phyloP scores from a whole-genome alignment of 2,329 filamentous ascomycete species.

The Colletotrichum sp. region DNA sequence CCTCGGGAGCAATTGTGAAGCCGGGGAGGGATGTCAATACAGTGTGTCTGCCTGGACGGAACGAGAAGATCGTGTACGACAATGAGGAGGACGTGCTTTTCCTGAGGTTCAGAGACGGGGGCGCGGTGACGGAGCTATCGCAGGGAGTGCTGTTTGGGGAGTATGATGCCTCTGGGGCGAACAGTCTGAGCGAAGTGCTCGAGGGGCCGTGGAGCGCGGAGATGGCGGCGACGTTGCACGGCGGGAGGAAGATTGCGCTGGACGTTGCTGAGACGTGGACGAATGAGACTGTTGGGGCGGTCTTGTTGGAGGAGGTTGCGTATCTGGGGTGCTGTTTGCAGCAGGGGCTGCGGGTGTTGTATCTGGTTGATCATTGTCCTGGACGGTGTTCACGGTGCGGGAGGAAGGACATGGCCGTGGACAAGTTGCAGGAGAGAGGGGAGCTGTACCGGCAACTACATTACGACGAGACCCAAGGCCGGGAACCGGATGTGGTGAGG shows the following conservation, averaged over 20 bases:
- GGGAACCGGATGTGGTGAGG: conserved; percentile 31
- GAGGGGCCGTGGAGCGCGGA: conserved; percentile 34
- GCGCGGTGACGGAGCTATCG: not conserved
- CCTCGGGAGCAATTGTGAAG: not conserved
- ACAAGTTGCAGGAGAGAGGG: conserved; percentile 22
- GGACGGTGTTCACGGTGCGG: conserved; percentile 29
- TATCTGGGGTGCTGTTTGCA: conserved; percentile 34
- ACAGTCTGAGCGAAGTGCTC: conserved; percentile 22
- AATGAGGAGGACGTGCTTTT: conserved; percentile 31
- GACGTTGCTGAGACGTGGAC: conserved; percentile 31
- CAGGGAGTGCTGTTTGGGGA: conserved; percentile 9
- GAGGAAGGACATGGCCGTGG: conserved; percentile 5
- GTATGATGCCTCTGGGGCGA: conserved; percentile 3
- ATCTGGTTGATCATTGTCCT: conserved; percentile 33
- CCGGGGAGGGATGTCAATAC: conserved; percentile 20
- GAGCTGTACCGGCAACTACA: conserved; percentile 27
- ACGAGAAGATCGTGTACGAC: conserved; percentile 26
- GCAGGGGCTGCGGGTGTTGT: conserved; percentile 32
- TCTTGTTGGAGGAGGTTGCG: conserved; percentile 29
- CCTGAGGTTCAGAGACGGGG: conserved; percentile 28
- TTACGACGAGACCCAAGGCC: conserved; percentile 15
- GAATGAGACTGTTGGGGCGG: conserved; percentile 15
- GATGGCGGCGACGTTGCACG: conserved; percentile 28
- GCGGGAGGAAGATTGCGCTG: conserved; percentile 30
- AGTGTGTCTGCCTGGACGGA: conserved; percentile 29